Conservation (phyloP, 768 basidiomycete species). For the Serendipita sp. region DNA sequence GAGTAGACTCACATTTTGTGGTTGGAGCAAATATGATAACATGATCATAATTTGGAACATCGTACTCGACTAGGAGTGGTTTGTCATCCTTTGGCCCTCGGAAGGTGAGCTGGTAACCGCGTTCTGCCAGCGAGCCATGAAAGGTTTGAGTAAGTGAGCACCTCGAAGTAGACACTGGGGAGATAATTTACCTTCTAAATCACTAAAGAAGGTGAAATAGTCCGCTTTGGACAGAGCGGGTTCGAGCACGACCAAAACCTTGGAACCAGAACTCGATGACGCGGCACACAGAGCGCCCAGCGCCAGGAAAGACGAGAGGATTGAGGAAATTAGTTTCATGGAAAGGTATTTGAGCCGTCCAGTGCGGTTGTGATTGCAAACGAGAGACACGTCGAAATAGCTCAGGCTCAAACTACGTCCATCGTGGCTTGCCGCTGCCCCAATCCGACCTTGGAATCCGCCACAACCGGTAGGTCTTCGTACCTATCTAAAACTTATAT, state of each 20-base stretch:
- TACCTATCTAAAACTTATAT: background rate
- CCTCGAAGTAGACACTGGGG: background rate
- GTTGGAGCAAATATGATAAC: constrained; percentile 76
- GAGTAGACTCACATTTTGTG: constrained; percentile 50
- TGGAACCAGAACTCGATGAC: constrained; percentile 65
- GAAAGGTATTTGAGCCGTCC: background rate
- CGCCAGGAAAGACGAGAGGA: constrained; percentile 18
- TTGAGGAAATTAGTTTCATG: constrained; percentile 19
- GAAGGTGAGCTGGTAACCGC: constrained; percentile 78
- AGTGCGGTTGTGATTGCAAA: background rate
- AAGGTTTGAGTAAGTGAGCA: background rate
- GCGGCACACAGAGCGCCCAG: constrained; percentile 22
- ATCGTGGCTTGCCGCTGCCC: background rate
- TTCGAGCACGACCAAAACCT: constrained; percentile 75
- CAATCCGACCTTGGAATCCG: background rate
- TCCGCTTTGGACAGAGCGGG: constrained; percentile 43
- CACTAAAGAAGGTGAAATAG: constrained; percentile 71
- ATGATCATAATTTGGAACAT: constrained; percentile 62
- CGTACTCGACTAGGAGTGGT: constrained; percentile 52
- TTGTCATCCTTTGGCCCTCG: constrained; percentile 60
- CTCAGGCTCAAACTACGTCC: background rate
- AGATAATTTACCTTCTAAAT: constrained; percentile 44
- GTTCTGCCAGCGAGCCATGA: constrained; percentile 27
- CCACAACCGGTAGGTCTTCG: background rate
- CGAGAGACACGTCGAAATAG: background rate